Base-by-base conservation (phyloP, 78 protist genomes). In the Dictyostelium purpureum region DNA sequence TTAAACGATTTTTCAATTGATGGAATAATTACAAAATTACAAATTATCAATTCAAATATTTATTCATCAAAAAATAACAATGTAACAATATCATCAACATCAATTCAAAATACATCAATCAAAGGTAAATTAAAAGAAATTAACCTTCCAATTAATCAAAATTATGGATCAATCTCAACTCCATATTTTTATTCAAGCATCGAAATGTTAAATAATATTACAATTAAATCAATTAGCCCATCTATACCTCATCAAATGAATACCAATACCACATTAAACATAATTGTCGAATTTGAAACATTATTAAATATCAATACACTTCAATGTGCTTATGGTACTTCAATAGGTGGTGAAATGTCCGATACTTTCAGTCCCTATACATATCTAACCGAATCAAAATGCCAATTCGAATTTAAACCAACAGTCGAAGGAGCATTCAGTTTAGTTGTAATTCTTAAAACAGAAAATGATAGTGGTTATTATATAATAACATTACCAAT, bases 121-220 rank as follows among this genome's bases (percentile, higher is more conserved):
- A n/a, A n/a, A n/a, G n/a, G n/a, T n/a, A n/a, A n/a, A n/a, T n/a
- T n/a, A n/a, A n/a, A n/a, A n/a, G n/a, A n/a, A n/a, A n/a, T n/a
- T n/a, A n/a, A n/a, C n/a, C n/a, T n/a, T n/a, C 71, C 71, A 63
- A 63, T 63, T 63, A 42, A 31, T 12, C 43, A 63, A 63, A 63
- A 33, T 0, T 63, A 63, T 63, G 42, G 71, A 31, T 63, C 71
- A 63, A 31, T n/a, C 12, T 14, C 33, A 4, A 33, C 26, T 16
- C 71, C 71, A 12, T 63, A 63, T 31, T 63, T 33, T 63, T 63
- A 31, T 33, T 33, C 26, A 33, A 31, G 33, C 2, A 7, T 33
- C 2, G n/a, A 63, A 31, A 63, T 43, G 6, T 11, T 63, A 12
- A 24, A 4, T 14, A 33, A 11, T 28, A 33, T 63, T 16, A 21